A percentile compares a stretch with the other conserved stretches of the same genome.
Evolutionary conservation across 108 stramenopile genomes (phyloP).

Genomic region (Skeletonema tropicum): DNA sequence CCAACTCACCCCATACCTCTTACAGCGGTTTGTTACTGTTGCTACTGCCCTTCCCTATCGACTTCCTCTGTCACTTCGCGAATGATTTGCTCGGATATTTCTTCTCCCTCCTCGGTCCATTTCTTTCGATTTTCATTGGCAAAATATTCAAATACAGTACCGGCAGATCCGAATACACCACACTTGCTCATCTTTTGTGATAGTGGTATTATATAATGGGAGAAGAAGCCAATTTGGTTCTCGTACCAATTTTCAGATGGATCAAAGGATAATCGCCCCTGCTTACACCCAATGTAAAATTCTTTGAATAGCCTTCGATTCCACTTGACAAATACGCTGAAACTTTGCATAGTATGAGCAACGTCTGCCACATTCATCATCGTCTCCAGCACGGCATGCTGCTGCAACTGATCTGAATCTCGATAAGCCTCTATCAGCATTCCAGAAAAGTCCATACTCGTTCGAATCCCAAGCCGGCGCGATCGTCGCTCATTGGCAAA

Average conservation of each 20-base stretch:
- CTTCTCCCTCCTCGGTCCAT: constrained; percentile 37
- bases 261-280: constrained; percentile 24
- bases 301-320: constrained; percentile 56
- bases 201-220: constrained; percentile 53
- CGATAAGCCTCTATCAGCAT: constrained; percentile 35
- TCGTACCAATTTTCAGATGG: constrained; percentile 54
- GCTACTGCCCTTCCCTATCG: constrained; percentile 5
- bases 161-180: constrained; percentile 44
- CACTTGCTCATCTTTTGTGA: constrained; percentile 39
- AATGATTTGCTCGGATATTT: constrained; percentile 38
- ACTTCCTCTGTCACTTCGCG: constrained; percentile 37
- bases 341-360: constrained; percentile 63
- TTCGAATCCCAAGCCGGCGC: constrained; percentile 31
- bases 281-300: constrained; percentile 37
- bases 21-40: neutral
- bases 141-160: constrained; percentile 45
- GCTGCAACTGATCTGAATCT: constrained; percentile 27
- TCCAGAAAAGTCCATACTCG: constrained; percentile 45
- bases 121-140: constrained; percentile 40
- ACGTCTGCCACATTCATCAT: constrained; percentile 64
- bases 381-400: constrained; percentile 54
- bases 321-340: constrained; percentile 62
- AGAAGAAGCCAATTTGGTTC: constrained; percentile 58
- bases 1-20: too few species aligned
- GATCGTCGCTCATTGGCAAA: constrained; percentile 15